These are phyloP conservation scores for Evansstolkia leycettana DNA, from an alignment of 495 filamentous ascomycete genomes.

Conservation along the genomic window DNA sequence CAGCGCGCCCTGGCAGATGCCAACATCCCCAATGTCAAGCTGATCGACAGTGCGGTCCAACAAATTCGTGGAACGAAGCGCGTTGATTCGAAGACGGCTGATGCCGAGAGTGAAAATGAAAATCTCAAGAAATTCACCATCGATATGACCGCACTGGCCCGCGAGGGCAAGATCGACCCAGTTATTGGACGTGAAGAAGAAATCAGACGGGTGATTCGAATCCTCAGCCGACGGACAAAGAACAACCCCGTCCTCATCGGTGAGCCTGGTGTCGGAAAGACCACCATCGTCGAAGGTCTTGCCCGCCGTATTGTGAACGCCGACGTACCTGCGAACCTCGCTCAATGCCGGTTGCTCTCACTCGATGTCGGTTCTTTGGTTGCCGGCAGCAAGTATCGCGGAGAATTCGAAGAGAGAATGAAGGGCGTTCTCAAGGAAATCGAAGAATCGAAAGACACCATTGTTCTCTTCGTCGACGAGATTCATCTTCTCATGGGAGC, in stretches of 20 bases:
- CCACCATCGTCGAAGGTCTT: slow-evolving; percentile 94
- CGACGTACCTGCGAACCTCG: slow-evolving; percentile 92
- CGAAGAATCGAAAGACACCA: slow-evolving; percentile 89
- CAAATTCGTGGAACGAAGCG: slow-evolving; percentile 82
- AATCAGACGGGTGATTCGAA: slow-evolving; percentile 85
- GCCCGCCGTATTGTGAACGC: slow-evolving; percentile 89
- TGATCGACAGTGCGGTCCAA: slow-evolving; percentile 76
- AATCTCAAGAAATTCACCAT: slow-evolving; percentile 96
- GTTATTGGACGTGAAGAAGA: slow-evolving; percentile 97
- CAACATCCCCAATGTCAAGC: slow-evolving; percentile 82
- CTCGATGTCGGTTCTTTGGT: slow-evolving; percentile 91
- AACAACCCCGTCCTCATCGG: slow-evolving; percentile 96
- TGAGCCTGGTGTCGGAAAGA: slow-evolving; percentile 97
- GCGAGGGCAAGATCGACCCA: slow-evolving; percentile 95
- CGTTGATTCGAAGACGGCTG: slow-evolving; percentile 91
- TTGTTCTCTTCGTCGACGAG: slow-evolving; percentile 95
- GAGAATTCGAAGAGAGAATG: slow-evolving; percentile 98
- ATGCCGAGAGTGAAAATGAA: slow-evolving; percentile 80
- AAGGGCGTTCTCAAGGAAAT: slow-evolving; percentile 98
- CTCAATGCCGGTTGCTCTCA: slow-evolving; percentile 83
- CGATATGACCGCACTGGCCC: slow-evolving; percentile 87
- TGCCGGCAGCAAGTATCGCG: slow-evolving; percentile 93
- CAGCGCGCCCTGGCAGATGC: slow-evolving; percentile 66
- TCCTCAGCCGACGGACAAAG: slow-evolving; percentile 88
- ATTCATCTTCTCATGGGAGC: slow-evolving; percentile 98